phyloP scores from a whole-genome alignment of 768 basidiomycete genomes.

The Hypholoma sublateritium region DNA sequence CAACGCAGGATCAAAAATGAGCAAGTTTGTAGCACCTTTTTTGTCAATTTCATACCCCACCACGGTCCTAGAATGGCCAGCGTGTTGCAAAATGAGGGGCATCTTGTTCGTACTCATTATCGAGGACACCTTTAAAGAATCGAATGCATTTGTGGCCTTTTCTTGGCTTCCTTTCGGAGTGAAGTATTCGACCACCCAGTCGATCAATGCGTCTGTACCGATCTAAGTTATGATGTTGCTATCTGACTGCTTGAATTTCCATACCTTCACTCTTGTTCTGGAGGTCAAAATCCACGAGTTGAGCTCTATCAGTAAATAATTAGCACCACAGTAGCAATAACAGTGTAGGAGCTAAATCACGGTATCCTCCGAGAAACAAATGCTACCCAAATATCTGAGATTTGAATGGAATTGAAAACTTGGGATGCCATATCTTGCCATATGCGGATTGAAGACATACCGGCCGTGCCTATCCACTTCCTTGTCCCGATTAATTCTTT shows the following conservation, averaged over 20 bases:
- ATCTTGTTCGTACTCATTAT: conserved; percentile 62
- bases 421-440: background rate
- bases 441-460: background rate
- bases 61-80: conserved; percentile 85
- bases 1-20: conserved; percentile 80
- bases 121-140: conserved; percentile 52
- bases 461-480: conserved; percentile 80
- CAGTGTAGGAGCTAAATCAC: conserved; percentile 42
- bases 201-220: conserved; percentile 48
- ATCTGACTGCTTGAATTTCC: background rate
- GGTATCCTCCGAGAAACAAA: conserved; percentile 80
- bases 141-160: conserved; percentile 42
- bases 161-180: conserved; percentile 23
- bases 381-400: conserved; percentile 72
- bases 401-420: background rate
- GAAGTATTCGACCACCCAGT: conserved; percentile 83
- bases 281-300: conserved; percentile 66
- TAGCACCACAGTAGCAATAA: too few species aligned
- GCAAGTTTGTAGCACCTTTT: conserved; percentile 56
- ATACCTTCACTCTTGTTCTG: conserved; percentile 43
- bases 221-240: conserved; percentile 12
- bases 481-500: conserved; percentile 52
- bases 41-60: conserved; percentile 77
- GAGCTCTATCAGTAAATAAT: conserved; percentile 35
- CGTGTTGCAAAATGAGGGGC: conserved; percentile 82